Evolutionary conservation across 352 stramenopile species (phyloP), one percentile per base, ranked within the genome.

Genomic region (Phytophthora parvispora): DNA sequence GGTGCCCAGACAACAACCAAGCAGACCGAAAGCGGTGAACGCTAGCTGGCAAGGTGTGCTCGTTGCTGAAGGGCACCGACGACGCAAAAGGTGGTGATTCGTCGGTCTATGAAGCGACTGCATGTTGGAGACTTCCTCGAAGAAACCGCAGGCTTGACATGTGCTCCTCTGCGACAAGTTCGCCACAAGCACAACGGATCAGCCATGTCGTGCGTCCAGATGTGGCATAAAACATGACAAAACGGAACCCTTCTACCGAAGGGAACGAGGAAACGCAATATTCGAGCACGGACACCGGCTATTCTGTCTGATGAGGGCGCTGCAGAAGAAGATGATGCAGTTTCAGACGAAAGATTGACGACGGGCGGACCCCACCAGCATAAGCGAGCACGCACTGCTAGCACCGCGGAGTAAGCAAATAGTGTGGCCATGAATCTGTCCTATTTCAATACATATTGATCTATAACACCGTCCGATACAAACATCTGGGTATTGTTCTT

Each of bases 31-130:
- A 60, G 22, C 36, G 45, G 5, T n/a, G 54, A 3, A 71, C 48
- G 2, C 40, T 42, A 8, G 48, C 34, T 3, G 64, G 53, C 48
- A 70, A 70, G 25, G 53, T 69, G 15, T 69, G 62, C 48, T 71
- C 54, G 16, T 34, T 71, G 0, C 36, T 64, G 10, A 64, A 60
- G 13, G 62, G 52, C 45, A 52, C 45, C 6, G 43, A 54, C 24
- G 32, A 43, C 16, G 48, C 40, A 1, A n/a, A 48, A 15, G 54
- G 54, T 2, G 63, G 53, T 20, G 54, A 64, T 24, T 60, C 34
- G 0, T 60, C 54, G 0, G 4, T 56, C 2, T 71, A 60, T 48
- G 63, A 36, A 65, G 47, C 6, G 32, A 29, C 3, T 65, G 54
- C 25, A 65, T 57, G 20, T 36, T 60, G 3, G 15, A 0, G 7